Conservation (phyloP, 768 basidiomycete species). For the Trametes sanguinea region DNA sequence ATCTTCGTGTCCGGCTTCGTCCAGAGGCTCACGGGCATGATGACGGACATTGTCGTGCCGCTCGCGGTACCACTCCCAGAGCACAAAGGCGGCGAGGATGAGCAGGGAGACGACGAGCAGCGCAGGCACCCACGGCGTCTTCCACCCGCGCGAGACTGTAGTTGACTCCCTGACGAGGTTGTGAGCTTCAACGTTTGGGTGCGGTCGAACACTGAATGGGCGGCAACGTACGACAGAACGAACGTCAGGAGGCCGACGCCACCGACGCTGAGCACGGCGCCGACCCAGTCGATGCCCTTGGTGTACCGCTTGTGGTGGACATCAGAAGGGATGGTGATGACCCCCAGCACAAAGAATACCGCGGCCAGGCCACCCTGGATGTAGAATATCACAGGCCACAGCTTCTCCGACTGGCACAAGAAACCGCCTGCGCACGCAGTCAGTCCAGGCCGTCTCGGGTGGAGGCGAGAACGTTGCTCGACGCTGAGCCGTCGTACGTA, state of each 20-base stretch:
- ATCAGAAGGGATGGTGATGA: conserved; percentile 27
- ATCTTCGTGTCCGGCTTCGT: conserved; percentile 34
- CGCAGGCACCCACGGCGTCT: conserved; percentile 36
- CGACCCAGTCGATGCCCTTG: conserved; percentile 40
- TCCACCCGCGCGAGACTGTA: conserved; percentile 35
- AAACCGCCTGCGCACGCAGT: conserved; percentile 31
- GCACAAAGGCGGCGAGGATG: conserved; percentile 31
- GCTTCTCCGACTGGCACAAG: conserved; percentile 33
- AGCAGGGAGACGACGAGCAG: conserved; percentile 32
- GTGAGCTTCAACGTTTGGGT: neutral
- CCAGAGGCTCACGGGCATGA: conserved; percentile 39
- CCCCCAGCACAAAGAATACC: conserved; percentile 32
- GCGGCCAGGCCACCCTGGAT: conserved; percentile 37
- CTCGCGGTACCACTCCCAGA: conserved; percentile 37
- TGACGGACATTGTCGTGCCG: conserved; percentile 28
- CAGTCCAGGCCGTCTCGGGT: too few relatives aligned
- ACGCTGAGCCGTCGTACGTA: conserved; percentile 5
- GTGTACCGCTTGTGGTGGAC: conserved; percentile 27
- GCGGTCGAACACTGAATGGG: neutral
- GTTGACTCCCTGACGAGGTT: conserved; percentile 32
- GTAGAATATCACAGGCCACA: conserved; percentile 39
- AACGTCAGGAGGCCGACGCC: conserved; percentile 39
- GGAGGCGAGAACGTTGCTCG: too few relatives aligned
- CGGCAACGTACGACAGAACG: conserved; percentile 32
- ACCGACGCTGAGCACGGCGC: conserved; percentile 35